Conservation (phyloP, 2,329 filamentous ascomycete species). For the Diplodia intermedia region DNA sequence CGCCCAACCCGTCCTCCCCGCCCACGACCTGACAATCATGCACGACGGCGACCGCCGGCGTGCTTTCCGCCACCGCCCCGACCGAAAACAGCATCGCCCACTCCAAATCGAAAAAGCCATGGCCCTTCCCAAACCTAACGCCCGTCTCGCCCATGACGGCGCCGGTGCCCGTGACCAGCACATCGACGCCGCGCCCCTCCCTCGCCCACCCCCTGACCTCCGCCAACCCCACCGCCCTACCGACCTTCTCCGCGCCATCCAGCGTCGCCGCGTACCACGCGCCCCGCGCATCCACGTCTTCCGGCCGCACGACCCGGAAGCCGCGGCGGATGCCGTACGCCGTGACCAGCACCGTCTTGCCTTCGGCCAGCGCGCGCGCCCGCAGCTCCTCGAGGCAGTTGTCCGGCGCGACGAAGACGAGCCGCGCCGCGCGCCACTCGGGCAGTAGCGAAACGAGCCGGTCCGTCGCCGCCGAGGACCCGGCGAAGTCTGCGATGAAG, state of each 20-base stretch:
- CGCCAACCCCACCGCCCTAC: conserved; percentile 44
- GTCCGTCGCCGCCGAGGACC: conserved; percentile 45
- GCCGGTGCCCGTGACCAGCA: conserved; percentile 52
- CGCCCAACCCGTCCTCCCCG: conserved; percentile 39
- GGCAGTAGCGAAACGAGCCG: conserved; percentile 42
- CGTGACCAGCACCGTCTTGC: conserved; percentile 52
- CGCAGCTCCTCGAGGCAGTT: conserved; percentile 55
- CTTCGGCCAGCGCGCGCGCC: conserved; percentile 48
- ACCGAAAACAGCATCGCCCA: conserved; percentile 52
- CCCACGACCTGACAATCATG: conserved; percentile 54
- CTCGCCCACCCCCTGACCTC: conserved; percentile 43
- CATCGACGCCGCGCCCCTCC: conserved; percentile 37
- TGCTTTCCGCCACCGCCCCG: conserved; percentile 40
- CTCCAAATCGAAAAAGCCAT: conserved; percentile 54
- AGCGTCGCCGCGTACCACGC: conserved; percentile 48
- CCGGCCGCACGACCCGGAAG: conserved; percentile 52
- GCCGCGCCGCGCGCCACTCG: conserved; percentile 43
- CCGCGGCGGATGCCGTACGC: conserved; percentile 53
- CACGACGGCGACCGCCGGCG: conserved; percentile 47
- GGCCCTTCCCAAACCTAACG: conserved; percentile 51
- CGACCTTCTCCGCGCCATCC: conserved; percentile 56
- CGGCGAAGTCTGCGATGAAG: conserved; percentile 54
- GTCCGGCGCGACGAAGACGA: conserved; percentile 53
- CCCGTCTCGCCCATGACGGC: conserved; percentile 49
- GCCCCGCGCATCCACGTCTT: conserved; percentile 34